A percentile compares a stretch with the other conserved stretches of the same genome.
phyloP scores from a whole-genome alignment of 1,139 yeast genomes.

The Kodamaea suecica region DNA sequence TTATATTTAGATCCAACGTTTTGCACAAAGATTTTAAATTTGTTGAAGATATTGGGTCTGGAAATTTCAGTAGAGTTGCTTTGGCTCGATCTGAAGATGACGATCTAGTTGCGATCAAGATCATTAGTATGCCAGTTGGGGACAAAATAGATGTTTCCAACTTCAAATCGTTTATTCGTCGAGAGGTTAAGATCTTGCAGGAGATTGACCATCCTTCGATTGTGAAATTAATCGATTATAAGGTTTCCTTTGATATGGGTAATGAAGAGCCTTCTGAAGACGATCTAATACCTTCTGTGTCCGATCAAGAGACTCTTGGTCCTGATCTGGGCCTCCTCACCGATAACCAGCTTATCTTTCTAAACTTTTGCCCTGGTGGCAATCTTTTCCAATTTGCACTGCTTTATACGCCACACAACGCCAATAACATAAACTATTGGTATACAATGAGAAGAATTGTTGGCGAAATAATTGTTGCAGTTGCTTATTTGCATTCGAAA shows the following conservation, averaged over 20 bases:
- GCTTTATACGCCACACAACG: slow-evolving; percentile 21
- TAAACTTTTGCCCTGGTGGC: slow-evolving; percentile 82
- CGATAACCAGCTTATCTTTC: slow-evolving; percentile 51
- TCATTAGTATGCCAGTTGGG: slow-evolving; percentile 35
- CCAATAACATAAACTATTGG: slow-evolving; percentile 37
- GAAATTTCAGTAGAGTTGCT: slow-evolving; percentile 59
- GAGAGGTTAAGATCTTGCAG: slow-evolving; percentile 71
- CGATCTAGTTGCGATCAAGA: slow-evolving; percentile 38
- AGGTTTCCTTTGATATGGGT: slow-evolving; percentile 7
- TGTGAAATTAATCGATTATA: slow-evolving; percentile 11
- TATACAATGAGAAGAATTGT: slow-evolving; percentile 57
- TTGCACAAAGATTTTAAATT: slow-evolving; percentile 19
- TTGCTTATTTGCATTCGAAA: slow-evolving; percentile 66
- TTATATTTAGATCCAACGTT: slow-evolving; percentile 3
- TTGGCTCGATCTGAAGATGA: slow-evolving; percentile 32
- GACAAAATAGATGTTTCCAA: slow-evolving; percentile 25
- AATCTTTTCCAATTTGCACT: slow-evolving; percentile 65
- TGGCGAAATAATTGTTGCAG: slow-evolving; percentile 65
- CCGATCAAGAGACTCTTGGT: no score
- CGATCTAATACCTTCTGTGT: no score
- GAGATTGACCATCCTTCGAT: slow-evolving; percentile 43
- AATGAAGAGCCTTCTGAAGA: slow-evolving; percentile 18
- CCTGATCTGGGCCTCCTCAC: slow-evolving; percentile 6
- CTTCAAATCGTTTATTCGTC: slow-evolving; percentile 64
- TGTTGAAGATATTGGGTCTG: slow-evolving; percentile 46